phyloP scores from a whole-genome alignment of 768 basidiomycete species.

The Russula brevipes region DNA sequence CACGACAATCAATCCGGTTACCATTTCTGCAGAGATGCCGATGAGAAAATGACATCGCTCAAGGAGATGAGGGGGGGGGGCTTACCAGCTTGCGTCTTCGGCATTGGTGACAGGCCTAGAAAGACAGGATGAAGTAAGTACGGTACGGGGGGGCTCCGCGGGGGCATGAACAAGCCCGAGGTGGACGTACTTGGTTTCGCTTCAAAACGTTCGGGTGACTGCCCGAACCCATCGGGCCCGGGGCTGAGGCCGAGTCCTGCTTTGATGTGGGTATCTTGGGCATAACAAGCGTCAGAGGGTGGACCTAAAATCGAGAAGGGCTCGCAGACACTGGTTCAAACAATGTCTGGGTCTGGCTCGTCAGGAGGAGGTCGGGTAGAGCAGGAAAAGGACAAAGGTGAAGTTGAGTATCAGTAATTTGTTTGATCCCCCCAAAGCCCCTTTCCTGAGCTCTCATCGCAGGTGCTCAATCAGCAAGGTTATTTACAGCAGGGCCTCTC shows the following conservation, averaged over 20 bases:
- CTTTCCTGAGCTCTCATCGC: conserved; percentile 14
- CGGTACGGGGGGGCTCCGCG: not conserved
- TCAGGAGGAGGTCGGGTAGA: not conserved
- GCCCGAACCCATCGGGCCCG: conserved; percentile 23
- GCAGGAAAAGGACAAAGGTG: not conserved
- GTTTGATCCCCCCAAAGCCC: conserved; percentile 1
- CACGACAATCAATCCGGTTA: conserved; percentile 9
- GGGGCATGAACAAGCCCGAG: not conserved
- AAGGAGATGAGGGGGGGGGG: conserved; percentile 7
- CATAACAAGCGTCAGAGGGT: conserved; percentile 9
- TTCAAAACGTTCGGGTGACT: conserved; percentile 25
- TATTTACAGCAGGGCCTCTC: not conserved
- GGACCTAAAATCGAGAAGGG: not conserved
- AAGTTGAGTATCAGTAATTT: not conserved
- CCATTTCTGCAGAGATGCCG: conserved; percentile 28
- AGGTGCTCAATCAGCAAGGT: not conserved
- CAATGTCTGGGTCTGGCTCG: not conserved
- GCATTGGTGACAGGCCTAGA: conserved; percentile 50
- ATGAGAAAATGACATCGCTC: not conserved
- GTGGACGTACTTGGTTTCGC: conserved; percentile 33
- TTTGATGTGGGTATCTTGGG: conserved; percentile 20
- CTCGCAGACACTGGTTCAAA: not conserved
- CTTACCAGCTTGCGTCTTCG: conserved; percentile 68
- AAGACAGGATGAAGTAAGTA: not conserved
- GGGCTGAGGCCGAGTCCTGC: conserved; percentile 20